Conservation (phyloP, 129 eudicot genomes). For the Rutidosis leptorrhynchoides region DNA sequence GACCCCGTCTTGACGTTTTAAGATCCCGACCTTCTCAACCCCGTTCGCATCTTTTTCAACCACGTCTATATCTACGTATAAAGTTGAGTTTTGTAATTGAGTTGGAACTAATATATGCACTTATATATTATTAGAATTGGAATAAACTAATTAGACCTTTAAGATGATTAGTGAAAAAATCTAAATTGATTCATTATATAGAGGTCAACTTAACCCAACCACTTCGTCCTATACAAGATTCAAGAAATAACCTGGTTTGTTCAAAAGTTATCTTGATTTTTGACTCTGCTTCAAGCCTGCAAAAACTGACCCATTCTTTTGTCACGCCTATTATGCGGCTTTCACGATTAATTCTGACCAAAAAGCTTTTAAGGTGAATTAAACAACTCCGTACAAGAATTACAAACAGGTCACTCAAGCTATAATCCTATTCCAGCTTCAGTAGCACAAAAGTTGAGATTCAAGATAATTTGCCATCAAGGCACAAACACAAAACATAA, state of each 20-base stretch:
- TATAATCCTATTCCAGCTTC: background rate
- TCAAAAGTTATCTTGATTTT: too few relatives aligned
- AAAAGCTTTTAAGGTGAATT: background rate
- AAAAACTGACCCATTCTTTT: background rate
- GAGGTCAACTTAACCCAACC: background rate
- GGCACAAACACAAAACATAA: background rate
- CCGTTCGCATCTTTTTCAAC: too few relatives aligned
- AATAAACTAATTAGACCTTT: background rate
- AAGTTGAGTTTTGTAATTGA: background rate
- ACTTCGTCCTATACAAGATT: background rate
- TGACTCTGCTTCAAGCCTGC: too few relatives aligned
- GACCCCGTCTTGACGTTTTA: too few relatives aligned
- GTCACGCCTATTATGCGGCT: background rate
- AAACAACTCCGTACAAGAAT: background rate
- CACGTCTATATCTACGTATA: too few relatives aligned
- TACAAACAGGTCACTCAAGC: background rate
- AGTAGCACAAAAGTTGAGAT: too few relatives aligned
- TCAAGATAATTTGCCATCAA: background rate
- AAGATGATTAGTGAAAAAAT: background rate
- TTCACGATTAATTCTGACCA: background rate
- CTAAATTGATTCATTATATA: too few relatives aligned
- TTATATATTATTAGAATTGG: too few relatives aligned
- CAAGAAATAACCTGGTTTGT: background rate
- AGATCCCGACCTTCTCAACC: too few relatives aligned
- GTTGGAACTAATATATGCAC: too few relatives aligned